These are phyloP conservation scores for Fusarium tjaetaba DNA, from an alignment of 2,329 filamentous ascomycete species.

Conservation along the genomic window DNA sequence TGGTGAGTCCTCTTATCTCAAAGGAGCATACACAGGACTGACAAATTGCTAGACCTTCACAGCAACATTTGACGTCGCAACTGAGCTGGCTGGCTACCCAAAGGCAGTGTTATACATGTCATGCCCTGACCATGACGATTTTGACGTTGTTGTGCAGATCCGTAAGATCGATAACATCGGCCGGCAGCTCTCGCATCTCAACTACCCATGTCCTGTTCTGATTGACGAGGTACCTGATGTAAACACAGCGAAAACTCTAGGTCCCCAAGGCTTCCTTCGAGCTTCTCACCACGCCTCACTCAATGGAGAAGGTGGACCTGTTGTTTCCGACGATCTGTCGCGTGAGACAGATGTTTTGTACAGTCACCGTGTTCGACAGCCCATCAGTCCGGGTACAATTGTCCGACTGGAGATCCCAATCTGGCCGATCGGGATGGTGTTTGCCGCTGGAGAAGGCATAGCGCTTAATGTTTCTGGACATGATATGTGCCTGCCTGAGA, in stretches of 20 bases:
- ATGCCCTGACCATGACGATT: conserved; percentile 50
- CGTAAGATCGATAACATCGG: conserved; percentile 7
- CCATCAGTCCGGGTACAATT: not conserved
- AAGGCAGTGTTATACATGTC: conserved; percentile 17
- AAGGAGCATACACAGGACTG: not conserved
- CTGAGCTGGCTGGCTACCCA: not conserved
- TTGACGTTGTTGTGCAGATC: conserved; percentile 53
- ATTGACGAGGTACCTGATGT: not conserved
- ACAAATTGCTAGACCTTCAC: not conserved
- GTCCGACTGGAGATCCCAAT: not conserved
- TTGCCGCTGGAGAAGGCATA: not conserved
- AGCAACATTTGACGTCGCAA: not conserved
- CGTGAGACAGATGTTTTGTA: not conserved
- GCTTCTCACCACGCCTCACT: not conserved
- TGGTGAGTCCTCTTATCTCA: not conserved
- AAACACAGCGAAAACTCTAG: not conserved
- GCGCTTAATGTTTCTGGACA: not conserved
- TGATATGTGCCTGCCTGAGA: not conserved
- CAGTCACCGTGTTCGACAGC: not conserved
- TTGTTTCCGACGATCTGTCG: not conserved
- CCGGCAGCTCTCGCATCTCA: not conserved
- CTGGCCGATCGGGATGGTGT: not conserved
- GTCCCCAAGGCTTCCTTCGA: not conserved
- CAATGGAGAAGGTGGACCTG: accelerated
- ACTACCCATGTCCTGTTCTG: not conserved